phyloP scores from a whole-genome alignment of 2,329 filamentous ascomycete species.

The Cladosporium velox region DNA sequence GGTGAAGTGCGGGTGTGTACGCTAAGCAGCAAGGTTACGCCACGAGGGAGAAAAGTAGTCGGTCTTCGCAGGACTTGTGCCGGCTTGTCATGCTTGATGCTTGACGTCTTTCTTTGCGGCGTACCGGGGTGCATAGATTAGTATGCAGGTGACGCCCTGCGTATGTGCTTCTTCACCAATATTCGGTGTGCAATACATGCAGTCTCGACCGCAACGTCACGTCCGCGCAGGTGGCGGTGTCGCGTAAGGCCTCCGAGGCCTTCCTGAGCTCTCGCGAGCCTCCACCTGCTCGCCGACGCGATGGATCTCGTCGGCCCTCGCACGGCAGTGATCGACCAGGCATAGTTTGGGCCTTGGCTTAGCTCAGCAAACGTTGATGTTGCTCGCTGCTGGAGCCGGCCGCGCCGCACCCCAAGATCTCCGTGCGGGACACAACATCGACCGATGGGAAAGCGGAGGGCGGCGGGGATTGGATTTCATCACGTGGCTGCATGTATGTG shows the following conservation, averaged over 20 bases:
- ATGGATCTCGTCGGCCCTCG: constrained; percentile 8
- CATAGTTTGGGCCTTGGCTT: constrained; percentile 16
- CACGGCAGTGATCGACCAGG: constrained; percentile 12
- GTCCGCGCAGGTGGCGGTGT: constrained; percentile 9
- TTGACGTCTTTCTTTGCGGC: constrained; percentile 1
- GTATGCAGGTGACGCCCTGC: neutral
- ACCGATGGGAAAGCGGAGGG: constrained; percentile 12
- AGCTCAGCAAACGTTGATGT: constrained; percentile 9
- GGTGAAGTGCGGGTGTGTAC: constrained; percentile 4
- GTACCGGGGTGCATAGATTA: neutral
- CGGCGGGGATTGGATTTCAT: neutral
- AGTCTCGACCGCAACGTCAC: constrained; percentile 1
- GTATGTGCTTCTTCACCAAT: neutral
- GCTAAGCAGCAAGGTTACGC: constrained; percentile 18
- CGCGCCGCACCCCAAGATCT: constrained; percentile 14
- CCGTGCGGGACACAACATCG: constrained; percentile 15
- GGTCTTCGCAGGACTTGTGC: constrained; percentile 1
- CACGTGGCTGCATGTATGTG: neutral
- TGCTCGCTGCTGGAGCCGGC: constrained; percentile 4
- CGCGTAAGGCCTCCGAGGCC: neutral
- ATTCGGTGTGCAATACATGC: neutral
- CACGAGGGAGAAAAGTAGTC: constrained; percentile 16
- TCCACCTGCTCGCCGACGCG: constrained; percentile 3
- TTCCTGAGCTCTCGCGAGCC: neutral
- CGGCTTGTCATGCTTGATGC: constrained; percentile 19